Base-by-base conservation (phyloP, 2,329 filamentous ascomycete species). In the Fusarium lyarnte region DNA sequence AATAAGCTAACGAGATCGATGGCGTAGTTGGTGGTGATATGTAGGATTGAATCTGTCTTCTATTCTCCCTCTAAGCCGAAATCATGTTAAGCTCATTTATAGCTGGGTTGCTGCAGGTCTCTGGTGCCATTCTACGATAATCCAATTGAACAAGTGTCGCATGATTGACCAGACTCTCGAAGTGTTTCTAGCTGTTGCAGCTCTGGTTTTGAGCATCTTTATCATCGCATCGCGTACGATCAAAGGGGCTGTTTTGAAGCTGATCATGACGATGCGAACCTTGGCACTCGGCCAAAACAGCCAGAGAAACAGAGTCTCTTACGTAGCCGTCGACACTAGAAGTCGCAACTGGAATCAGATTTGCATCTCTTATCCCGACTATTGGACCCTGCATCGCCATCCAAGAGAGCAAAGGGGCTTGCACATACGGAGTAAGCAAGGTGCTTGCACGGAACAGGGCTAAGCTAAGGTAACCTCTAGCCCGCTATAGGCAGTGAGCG, bases 401-500 rank as follows among this genome's bases (percentile, higher is more conserved):
- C n/a, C 39, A 46, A 53, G 29, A 49, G 39, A 38, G 58, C 47
- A 66, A 46, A 67, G 47, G 66, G 66, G 65, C 29, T 43, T 51
- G 27, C 41, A 45, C 42, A 36, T 53, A 70, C 67, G 59, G 66
- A 65, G 66, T 59, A 59, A 69, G 65, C 58, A 64, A 49, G 65
- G 61, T 66, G 43, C 49, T 38, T 51, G 38, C 58, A 65, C 61
- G 36, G 66, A 67, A 66, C 59, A 62, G 65, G 65, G 69, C 69
- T 70, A 70, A 70, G 61, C 49, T 47, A 54, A 46, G 42, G 51
- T 41, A 53, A 60, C 59, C 65, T 54, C 66, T 66, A 73, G 58
- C 41, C 66, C 62, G 49, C 66, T 57, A 67, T 43, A 73, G 70
- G 70, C 57, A 73, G 66, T 73, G 70, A 73, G 70, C 70, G 39